Evolutionary conservation across 257 asterid species (phyloP), one percentile per base, ranked within the genome.

Genomic region (Jacaranda mimosifolia): DNA sequence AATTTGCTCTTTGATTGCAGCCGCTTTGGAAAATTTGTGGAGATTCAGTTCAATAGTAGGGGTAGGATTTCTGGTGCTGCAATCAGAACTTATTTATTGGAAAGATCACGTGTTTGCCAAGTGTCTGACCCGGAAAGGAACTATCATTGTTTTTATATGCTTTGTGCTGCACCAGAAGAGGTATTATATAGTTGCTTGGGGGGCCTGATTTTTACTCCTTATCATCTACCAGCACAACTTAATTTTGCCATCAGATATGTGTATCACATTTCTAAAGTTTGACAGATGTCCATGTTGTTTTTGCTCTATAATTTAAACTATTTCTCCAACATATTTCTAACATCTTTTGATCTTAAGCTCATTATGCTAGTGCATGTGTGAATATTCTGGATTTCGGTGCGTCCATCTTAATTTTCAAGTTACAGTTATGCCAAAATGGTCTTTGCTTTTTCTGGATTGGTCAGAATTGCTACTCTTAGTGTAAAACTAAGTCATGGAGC

Each of bases 1-100:
- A 39, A 51, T 70, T 56, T 79, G 72, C 49, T 19, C 53, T 70
- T 48, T 74, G 43, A 39, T 79, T 82, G 79, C 94, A 94, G 97
- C 49, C 98, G 98, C 70, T 94, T 94, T 46, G 98, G 98, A 49
- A 94, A 94, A 79, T 94, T 94, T 86, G 98, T 94, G 75, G 98
- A 94, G 91, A 79, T 91, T 71, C 98, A 94, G 89, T 94, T 94
- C 83, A 91, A 94, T 80, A 48, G 70, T 40, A 76, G 73, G 63
- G 94, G 94, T 42, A 89, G 90, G 80, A 94, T 94, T 45, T 92
- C 97, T 7, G 98, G 98, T 77, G 98, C 98, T 39, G 98, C 98
- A 57, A 94, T 94, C 78, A 87, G 96, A 86, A 94, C 98, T 46
- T 94, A 94, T 86, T 86, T 94, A 83, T 86, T 94, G 86, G 98